Conservation (phyloP, 2,329 filamentous ascomycete genomes). For the Keithomyces neogunnii region DNA sequence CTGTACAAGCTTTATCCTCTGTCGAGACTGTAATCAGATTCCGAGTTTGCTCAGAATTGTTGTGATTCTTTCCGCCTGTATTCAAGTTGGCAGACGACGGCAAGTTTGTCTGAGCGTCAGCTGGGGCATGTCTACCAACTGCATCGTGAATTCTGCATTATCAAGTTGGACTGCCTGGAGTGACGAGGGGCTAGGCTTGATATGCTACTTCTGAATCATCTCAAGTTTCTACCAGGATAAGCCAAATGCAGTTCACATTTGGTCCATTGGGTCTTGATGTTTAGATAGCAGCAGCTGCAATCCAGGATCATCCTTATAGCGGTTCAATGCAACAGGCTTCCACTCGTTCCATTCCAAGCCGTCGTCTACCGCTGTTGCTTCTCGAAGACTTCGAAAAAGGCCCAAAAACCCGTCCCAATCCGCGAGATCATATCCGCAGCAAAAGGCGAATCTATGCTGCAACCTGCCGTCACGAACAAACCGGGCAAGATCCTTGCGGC, state of each 20-base stretch:
- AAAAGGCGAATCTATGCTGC: conserved; percentile 31
- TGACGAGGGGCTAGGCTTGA: too few relatives aligned
- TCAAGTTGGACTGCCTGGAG: too few relatives aligned
- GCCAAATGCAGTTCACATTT: not conserved
- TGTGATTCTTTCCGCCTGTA: too few relatives aligned
- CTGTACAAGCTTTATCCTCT: too few relatives aligned
- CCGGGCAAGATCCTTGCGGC: conserved; percentile 23
- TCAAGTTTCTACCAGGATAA: too few relatives aligned
- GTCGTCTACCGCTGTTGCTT: conserved; percentile 22
- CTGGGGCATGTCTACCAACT: too few relatives aligned
- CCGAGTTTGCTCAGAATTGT: too few relatives aligned
- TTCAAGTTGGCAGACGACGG: too few relatives aligned
- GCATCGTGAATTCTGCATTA: too few relatives aligned
- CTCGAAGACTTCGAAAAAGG: conserved; percentile 30
- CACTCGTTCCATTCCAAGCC: conserved; percentile 29
- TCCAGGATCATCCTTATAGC: conserved; percentile 21
- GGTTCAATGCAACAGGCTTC: conserved; percentile 25
- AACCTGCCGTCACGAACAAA: conserved; percentile 28
- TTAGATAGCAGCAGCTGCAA: conserved; percentile 11
- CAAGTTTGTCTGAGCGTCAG: too few relatives aligned
- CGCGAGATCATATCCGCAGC: conserved; percentile 30
- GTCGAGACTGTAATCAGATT: too few relatives aligned
- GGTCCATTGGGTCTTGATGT: not conserved
- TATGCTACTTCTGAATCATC: too few relatives aligned
- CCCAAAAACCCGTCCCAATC: conserved; percentile 35